Evolutionary conservation across 2,329 filamentous ascomycete genomes (phyloP), one percentile per base, ranked within the genome.

Genomic region (Cladophialophora yegresii): DNA sequence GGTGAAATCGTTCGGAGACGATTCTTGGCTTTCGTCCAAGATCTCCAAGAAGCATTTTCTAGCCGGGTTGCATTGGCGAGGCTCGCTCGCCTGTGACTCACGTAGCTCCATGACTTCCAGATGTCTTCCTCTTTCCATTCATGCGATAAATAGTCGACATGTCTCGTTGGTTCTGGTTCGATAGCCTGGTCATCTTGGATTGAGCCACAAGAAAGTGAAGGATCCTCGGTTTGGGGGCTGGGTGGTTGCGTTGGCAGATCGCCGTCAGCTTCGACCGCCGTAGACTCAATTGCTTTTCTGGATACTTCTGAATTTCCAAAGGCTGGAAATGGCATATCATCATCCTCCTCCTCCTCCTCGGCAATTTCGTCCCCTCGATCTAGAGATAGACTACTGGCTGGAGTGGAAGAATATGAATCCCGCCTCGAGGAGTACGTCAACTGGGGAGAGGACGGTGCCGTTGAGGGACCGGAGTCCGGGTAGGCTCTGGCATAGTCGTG

Each of bases 1-100:
- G 95, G 92, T 7, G 92, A 92, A 23, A 98, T 87, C 0, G 93
- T 98, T 74, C 87, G 89, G 55, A 98, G 82, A 47, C 89, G 87
- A 76, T 96, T 89, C 78, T 96, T 96, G 55, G 90, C 84, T 78
- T 98, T 98, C 75, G 91, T 90, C 95, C 95, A 98, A 0, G 92
- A 95, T 75, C 95, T 85, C 95, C 95, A 99, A 0, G 92, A 96
- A 2, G 95, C 95, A 77, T 99, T 98, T 77, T 98, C 95, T 32
- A 98, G 78, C 56, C 95, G 84, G 36, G 88, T 88, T 40, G 89
- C 86, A 75, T 97, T 93, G 71, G 86, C 87, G 69, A 96, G 96
- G 59, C 91, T 85, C 65, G 87, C 87, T 71, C 89, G 84, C 72
- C 91, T 90, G 30, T 90, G 88, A 16, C 93, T 87, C 71, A 98